Percentiles rank a stretch among this genome's conserved stretches.
Evolutionary conservation across 371 early-diverging fungal genomes (phyloP).

Genomic region (Lichtheimia ramosa): DNA sequence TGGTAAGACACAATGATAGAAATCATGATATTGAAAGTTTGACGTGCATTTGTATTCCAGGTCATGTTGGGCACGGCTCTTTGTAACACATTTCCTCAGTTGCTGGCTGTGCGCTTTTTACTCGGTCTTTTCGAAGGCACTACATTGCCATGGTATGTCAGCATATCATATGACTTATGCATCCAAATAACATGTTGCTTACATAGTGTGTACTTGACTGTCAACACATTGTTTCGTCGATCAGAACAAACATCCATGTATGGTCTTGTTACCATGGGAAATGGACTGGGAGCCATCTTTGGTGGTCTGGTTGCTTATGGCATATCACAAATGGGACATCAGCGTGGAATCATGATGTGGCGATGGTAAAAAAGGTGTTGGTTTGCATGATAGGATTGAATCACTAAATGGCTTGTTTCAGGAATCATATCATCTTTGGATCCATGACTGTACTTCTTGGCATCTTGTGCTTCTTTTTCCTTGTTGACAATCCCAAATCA

Average conservation of each 20-base stretch:
- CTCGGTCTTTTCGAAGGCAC: conserved; percentile 26
- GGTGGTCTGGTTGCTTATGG: conserved; percentile 19
- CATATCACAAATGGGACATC: conserved; percentile 10
- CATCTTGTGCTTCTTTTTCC: conserved; percentile 17
- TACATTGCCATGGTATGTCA: conserved; percentile 17
- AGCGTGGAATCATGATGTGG: conserved; percentile 14
- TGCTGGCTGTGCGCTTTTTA: conserved; percentile 24
- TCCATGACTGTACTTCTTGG: conserved; percentile 15
- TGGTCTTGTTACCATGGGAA: conserved; percentile 21
- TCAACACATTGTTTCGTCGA: conserved; percentile 19
- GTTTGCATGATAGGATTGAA: neutral
- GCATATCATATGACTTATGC: neutral
- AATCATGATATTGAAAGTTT: neutral
- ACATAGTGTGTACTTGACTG: conserved; percentile 17
- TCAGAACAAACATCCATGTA: conserved; percentile 11
- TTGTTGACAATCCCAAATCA: conserved; percentile 14
- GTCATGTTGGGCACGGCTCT: conserved; percentile 17
- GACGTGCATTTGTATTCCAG: conserved; percentile 2
- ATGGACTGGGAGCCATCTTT: conserved; percentile 24
- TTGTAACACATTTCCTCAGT: conserved; percentile 15
- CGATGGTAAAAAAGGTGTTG: conserved; percentile 13
- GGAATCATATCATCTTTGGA: conserved; percentile 20
- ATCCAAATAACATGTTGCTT: neutral
- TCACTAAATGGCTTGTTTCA: neutral
- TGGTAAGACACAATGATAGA: conserved; percentile 1